Evolutionary conservation across 345 rosid genomes (phyloP).

Genomic region (Sisymbrium altissimum): DNA sequence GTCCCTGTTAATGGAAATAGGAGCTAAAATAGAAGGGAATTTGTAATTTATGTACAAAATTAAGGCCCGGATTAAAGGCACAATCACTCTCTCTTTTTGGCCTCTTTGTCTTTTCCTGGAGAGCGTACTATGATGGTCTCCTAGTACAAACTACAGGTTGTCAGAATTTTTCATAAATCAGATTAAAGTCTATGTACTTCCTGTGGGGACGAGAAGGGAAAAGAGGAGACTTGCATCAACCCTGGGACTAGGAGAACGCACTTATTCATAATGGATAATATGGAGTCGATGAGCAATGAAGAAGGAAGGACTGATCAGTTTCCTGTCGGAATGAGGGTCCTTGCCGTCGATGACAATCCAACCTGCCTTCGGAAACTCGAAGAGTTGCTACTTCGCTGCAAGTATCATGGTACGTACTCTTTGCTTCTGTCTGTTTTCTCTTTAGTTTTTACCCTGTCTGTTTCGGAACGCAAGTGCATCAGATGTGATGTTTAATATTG

Average conservation of each 20-base stretch:
- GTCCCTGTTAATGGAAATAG: slow-evolving; percentile 21
- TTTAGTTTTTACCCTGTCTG: not conserved
- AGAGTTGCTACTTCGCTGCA: slow-evolving; percentile 66
- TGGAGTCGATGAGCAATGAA: slow-evolving; percentile 16
- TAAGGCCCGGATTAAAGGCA: slow-evolving; percentile 30
- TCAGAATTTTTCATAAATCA: not conserved
- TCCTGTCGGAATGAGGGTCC: slow-evolving; percentile 75
- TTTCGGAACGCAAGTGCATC: not conserved
- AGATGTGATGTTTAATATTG: slow-evolving; percentile 15
- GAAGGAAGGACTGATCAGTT: slow-evolving; percentile 42
- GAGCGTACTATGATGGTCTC: slow-evolving; percentile 1
- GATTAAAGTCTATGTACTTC: slow-evolving; percentile 7
- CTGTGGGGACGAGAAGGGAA: not conserved
- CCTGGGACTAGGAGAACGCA: not conserved
- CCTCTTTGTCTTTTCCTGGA: not conserved
- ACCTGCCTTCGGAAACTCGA: slow-evolving; percentile 62
- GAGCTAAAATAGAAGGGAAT: slow-evolving; percentile 23
- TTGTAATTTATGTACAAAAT: slow-evolving; percentile 17
- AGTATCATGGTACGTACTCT: slow-evolving; percentile 53
- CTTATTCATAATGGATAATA: not conserved
- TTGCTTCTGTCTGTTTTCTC: not conserved
- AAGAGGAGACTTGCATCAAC: slow-evolving; percentile 15
- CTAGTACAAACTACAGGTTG: slow-evolving; percentile 4
- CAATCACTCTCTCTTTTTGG: slow-evolving; percentile 11
- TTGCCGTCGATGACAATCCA: slow-evolving; percentile 82